Percentiles rank a stretch among this genome's conserved stretches.
Evolutionary conservation across 2,329 filamentous ascomycete species (phyloP).

Genomic region (Sporothrix humicola): DNA sequence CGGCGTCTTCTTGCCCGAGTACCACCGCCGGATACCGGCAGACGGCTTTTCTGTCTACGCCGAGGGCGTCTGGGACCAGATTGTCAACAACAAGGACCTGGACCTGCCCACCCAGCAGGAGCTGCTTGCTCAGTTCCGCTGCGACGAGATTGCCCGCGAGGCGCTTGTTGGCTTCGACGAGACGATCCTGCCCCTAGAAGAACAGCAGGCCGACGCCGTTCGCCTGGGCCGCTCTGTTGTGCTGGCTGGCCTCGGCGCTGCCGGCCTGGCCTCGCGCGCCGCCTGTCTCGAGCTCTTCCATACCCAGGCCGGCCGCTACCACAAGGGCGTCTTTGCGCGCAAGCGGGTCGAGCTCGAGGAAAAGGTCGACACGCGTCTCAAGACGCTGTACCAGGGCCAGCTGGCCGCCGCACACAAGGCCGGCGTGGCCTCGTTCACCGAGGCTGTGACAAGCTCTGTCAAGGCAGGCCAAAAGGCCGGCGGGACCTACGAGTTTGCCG

Average conservation of each 20-base stretch:
- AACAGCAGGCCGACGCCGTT: conserved; percentile 76
- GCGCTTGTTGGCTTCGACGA: conserved; percentile 84
- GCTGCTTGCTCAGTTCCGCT: conserved; percentile 93
- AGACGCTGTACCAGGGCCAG: conserved; percentile 86
- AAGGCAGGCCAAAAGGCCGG: conserved; percentile 94
- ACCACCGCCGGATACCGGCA: conserved; percentile 92
- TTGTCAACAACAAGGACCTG: conserved; percentile 97
- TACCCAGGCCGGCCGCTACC: conserved; percentile 87
- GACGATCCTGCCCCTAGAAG: conserved; percentile 81
- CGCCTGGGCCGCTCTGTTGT: conserved; percentile 75
- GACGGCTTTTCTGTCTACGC: conserved; percentile 97
- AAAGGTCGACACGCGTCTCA: conserved; percentile 88
- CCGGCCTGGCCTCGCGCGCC: conserved; percentile 73
- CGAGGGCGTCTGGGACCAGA: conserved; percentile 95
- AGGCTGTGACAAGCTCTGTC: conserved; percentile 83
- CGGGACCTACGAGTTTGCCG: conserved; percentile 88
- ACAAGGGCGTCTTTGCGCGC: conserved; percentile 89
- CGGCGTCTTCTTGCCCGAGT: conserved; percentile 88
- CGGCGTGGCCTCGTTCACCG: conserved; percentile 81
- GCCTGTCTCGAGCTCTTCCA: conserved; percentile 85
- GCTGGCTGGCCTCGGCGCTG: conserved; percentile 73
- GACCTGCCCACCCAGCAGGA: conserved; percentile 97
- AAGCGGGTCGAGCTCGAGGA: conserved; percentile 84
- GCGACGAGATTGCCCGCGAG: conserved; percentile 93
- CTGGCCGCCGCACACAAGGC: conserved; percentile 86